Conservation (phyloP, 1,139 yeast genomes). For the Sugiyamaella xylanicola region DNA sequence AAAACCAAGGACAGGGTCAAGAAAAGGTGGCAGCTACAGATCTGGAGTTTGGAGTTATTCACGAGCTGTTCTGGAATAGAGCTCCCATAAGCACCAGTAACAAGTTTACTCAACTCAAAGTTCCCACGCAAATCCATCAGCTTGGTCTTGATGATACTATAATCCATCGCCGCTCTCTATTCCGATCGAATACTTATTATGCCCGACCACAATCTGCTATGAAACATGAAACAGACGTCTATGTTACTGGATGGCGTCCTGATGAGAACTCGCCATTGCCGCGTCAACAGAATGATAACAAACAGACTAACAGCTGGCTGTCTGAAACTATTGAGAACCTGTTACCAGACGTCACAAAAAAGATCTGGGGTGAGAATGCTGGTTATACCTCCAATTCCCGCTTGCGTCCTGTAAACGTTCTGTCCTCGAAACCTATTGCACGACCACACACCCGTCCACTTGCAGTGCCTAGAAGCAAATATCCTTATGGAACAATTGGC, state of each 20-base stretch:
- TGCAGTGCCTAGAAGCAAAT: background rate
- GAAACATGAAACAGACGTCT: background rate
- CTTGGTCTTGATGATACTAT: background rate
- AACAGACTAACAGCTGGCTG: background rate
- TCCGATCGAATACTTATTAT: background rate
- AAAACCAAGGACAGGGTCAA: background rate
- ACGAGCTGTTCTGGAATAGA: conserved; percentile 33
- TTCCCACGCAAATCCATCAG: conserved; percentile 22
- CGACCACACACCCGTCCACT: background rate
- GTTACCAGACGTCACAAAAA: background rate
- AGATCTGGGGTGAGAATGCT: background rate
- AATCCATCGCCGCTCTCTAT: background rate
- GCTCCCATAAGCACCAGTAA: conserved; percentile 26
- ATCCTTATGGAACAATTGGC: conserved; percentile 2
- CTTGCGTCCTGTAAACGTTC: background rate
- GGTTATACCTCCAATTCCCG: background rate
- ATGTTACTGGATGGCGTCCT: background rate
- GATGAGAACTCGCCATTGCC: background rate
- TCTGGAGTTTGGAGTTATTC: conserved; percentile 28
- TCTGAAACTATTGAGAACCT: background rate
- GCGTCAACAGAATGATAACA: background rate
- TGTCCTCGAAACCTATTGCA: background rate
- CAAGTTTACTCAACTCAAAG: conserved; percentile 23
- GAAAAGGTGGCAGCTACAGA: background rate
- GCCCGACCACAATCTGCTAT: background rate